phyloP scores from a whole-genome alignment of 164 flowering plant genomes.

The Malania oleifera region DNA sequence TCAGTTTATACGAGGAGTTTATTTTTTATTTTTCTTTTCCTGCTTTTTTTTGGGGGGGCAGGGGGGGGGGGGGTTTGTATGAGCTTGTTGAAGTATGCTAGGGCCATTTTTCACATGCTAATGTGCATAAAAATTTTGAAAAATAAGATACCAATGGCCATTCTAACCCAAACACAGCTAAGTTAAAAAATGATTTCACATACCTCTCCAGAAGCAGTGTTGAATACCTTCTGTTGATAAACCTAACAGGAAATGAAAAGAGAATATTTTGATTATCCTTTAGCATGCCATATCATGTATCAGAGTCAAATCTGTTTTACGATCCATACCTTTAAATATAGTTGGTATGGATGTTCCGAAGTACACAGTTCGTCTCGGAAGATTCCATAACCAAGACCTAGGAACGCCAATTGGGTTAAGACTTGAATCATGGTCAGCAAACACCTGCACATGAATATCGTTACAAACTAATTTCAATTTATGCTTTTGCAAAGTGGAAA shows the following conservation, averaged over 20 bases:
- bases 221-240: conserved; percentile 49
- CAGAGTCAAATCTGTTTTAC: background rate
- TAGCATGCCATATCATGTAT: background rate
- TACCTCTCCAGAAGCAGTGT: conserved; percentile 64
- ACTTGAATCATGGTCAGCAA: conserved; percentile 93
- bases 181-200: background rate
- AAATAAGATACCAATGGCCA: background rate
- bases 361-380: conserved; percentile 74
- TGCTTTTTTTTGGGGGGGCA: background rate
- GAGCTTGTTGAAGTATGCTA: too few relatives aligned
- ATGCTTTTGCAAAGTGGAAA: background rate
- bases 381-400: conserved; percentile 74
- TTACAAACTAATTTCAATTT: background rate
- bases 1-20: too few relatives aligned
- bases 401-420: conserved; percentile 77
- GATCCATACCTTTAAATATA: conserved; percentile 75
- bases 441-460: conserved; percentile 49
- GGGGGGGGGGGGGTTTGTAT: too few relatives aligned
- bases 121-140: background rate
- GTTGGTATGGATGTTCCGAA: conserved; percentile 83
- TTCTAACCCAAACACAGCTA: background rate
- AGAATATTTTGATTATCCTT: background rate
- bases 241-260: conserved; percentile 20
- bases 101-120: background rate
- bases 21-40: background rate